Conservation (phyloP, 331 rosid species). For the Rosa hybrid region DNA sequence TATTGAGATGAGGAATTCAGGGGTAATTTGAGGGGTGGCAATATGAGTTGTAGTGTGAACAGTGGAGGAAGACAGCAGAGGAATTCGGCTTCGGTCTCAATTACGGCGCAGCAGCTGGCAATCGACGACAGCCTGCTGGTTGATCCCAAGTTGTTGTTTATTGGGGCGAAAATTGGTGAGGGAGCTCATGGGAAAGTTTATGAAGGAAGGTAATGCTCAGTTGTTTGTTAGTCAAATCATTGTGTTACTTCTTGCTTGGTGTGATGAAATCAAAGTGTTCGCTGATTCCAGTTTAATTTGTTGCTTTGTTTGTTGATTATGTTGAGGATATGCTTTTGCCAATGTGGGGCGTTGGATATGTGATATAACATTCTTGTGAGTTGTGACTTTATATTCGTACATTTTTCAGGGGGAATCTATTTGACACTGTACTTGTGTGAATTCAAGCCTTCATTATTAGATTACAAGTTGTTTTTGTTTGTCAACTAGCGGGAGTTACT, state of each 20-base stretch:
- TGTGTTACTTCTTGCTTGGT: slow-evolving; percentile 7
- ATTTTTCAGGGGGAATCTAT: background rate
- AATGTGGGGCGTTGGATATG: background rate
- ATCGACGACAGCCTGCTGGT: slow-evolving; percentile 86
- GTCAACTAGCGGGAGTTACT: background rate
- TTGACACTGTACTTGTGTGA: background rate
- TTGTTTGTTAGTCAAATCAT: background rate
- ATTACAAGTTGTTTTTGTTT: background rate
- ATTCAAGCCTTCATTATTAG: background rate
- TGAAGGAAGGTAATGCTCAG: slow-evolving; percentile 88
- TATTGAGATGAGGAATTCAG: slow-evolving; percentile 60
- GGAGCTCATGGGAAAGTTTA: slow-evolving; percentile 99
- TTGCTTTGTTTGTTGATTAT: background rate
- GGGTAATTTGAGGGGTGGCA: slow-evolving; percentile 76
- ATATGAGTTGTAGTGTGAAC: slow-evolving; percentile 76
- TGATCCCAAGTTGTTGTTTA: slow-evolving; percentile 81
- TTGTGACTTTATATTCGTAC: background rate
- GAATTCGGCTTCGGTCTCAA: slow-evolving; percentile 24
- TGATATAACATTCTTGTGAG: background rate
- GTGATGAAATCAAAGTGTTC: background rate
- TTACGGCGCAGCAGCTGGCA: slow-evolving; percentile 45
- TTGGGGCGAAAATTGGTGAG: slow-evolving; percentile 89
- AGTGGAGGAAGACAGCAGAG: slow-evolving; percentile 51
- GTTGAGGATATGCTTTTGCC: background rate
- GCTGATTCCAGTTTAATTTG: background rate